A percentile compares a stretch with the other conserved stretches of the same genome.
These are phyloP conservation scores for Tetracladium marchalianum DNA, from an alignment of 495 filamentous ascomycete species.

Conservation along the genomic window DNA sequence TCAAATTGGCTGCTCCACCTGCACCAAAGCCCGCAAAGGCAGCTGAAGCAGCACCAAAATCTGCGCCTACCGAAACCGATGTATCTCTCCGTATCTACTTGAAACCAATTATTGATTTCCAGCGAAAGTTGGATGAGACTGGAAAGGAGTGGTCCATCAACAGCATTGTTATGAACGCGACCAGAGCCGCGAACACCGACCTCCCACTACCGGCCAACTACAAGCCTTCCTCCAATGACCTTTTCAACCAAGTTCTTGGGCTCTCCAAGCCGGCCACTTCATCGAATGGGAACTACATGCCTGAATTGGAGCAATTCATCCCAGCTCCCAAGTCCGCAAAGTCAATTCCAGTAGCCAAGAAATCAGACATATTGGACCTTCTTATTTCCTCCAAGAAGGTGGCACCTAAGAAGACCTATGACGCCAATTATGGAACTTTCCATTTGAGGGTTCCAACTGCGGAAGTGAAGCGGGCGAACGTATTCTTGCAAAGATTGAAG, in stretches of 20 bases:
- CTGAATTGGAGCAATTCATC: constrained; percentile 66
- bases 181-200: constrained; percentile 75
- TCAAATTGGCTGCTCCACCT: constrained; percentile 62
- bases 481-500: constrained; percentile 80
- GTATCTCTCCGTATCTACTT: constrained; percentile 69
- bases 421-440: constrained; percentile 35
- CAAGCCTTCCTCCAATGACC: constrained; percentile 62
- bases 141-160: constrained; percentile 75
- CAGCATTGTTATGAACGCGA: constrained; percentile 75
- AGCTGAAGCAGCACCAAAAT: constrained; percentile 26
- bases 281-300: constrained; percentile 41
- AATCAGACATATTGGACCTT: constrained; percentile 62
- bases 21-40: constrained; percentile 29
- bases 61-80: constrained; percentile 36
- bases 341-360: constrained; percentile 22
- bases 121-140: constrained; percentile 64
- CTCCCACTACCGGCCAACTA: constrained; percentile 55
- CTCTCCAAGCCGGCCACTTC: constrained; percentile 43
- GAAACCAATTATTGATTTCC: constrained; percentile 62
- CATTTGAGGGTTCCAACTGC: constrained; percentile 62
- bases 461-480: constrained; percentile 70
- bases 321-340: constrained; percentile 25
- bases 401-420: constrained; percentile 19
- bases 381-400: constrained; percentile 46
- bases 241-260: constrained; percentile 84